phyloP scores from a whole-genome alignment of 257 asterid species.

The Penstemon newberryi region DNA sequence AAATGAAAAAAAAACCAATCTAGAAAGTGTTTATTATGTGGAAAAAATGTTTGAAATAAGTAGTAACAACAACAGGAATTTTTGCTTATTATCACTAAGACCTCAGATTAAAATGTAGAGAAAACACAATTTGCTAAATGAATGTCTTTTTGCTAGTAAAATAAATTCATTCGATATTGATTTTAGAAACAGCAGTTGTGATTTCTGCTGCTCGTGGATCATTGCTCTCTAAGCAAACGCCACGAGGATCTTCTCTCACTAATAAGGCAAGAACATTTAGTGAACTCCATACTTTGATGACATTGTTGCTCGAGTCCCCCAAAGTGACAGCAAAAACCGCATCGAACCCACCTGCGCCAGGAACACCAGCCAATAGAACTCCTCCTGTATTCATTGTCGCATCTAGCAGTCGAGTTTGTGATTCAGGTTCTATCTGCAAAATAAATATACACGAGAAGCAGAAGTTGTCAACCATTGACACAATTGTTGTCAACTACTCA shows the following conservation, averaged over 20 bases:
- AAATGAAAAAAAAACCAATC: too few species aligned
- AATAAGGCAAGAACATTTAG: constrained; percentile 77
- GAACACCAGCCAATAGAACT: constrained; percentile 87
- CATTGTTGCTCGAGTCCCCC: constrained; percentile 57
- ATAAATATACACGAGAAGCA: not conserved
- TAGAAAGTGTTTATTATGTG: not conserved
- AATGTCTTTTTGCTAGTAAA: not conserved
- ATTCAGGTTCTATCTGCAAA: constrained; percentile 92
- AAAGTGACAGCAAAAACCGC: constrained; percentile 86
- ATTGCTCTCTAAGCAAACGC: constrained; percentile 63
- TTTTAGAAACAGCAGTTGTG: constrained; percentile 55
- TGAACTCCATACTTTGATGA: constrained; percentile 71
- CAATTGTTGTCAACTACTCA: too few species aligned
- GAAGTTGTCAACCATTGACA: not conserved
- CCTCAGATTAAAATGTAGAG: not conserved
- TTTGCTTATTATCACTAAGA: constrained; percentile 16
- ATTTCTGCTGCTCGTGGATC: constrained; percentile 69
- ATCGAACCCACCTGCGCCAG: constrained; percentile 98
- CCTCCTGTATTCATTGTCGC: constrained; percentile 82
- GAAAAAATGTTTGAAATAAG: not conserved
- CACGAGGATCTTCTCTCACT: constrained; percentile 86
- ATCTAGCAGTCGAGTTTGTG: constrained; percentile 75
- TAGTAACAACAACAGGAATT: constrained; percentile 15
- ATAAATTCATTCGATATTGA: constrained; percentile 46
- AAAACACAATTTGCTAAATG: not conserved